These are phyloP conservation scores for Prunus armeniaca DNA, from an alignment of 306 rosid species.

Conservation along the genomic window DNA sequence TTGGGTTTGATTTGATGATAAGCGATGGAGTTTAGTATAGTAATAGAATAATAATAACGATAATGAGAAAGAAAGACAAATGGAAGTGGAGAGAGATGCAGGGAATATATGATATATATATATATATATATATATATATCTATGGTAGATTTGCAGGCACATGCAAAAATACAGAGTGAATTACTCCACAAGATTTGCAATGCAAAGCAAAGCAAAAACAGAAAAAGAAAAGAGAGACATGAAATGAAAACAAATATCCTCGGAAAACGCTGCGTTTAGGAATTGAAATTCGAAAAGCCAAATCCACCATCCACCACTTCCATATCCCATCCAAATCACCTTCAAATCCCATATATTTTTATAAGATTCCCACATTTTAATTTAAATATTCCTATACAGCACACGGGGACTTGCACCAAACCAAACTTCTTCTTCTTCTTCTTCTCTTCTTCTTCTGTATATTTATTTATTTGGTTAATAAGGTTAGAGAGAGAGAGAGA, in stretches of 20 bases:
- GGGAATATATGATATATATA: constrained; percentile 55
- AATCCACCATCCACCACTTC: constrained; percentile 22
- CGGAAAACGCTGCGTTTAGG: neutral
- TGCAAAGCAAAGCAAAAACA: constrained; percentile 20
- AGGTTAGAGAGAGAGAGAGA: constrained; percentile 11
- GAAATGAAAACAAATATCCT: neutral
- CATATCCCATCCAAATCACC: constrained; percentile 57
- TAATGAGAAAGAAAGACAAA: constrained; percentile 43
- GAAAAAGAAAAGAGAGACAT: constrained; percentile 17
- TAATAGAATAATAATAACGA: neutral
- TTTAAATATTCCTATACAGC: constrained; percentile 24
- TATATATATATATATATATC: constrained; percentile 20
- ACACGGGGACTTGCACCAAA: constrained; percentile 59
- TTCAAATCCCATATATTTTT: constrained; percentile 37
- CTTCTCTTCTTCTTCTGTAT: neutral
- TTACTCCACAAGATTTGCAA: constrained; percentile 52
- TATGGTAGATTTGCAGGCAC: constrained; percentile 74
- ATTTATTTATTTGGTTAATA: constrained; percentile 25
- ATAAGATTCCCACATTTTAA: constrained; percentile 38
- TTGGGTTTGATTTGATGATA: constrained; percentile 34
- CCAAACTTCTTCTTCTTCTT: neutral
- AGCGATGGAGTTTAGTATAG: constrained; percentile 21
- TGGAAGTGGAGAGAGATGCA: constrained; percentile 68
- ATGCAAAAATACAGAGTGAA: constrained; percentile 54
- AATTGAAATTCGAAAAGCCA: neutral